A percentile compares a stretch with the other conserved stretches of the same genome.
phyloP scores from a whole-genome alignment of 352 stramenopile genomes.

The Phytophthora ramorum region DNA sequence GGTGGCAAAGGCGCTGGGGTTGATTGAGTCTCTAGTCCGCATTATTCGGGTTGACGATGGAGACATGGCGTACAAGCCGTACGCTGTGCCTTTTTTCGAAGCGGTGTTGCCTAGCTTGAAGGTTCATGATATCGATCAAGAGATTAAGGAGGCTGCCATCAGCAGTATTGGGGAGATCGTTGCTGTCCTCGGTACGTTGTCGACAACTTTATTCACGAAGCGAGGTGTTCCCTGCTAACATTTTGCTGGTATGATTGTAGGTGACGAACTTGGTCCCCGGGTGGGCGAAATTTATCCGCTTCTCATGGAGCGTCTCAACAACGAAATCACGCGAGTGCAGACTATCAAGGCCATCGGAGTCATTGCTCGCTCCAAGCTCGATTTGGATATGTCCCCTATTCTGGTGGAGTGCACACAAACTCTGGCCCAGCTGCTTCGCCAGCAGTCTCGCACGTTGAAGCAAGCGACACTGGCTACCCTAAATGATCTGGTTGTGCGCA shows the following conservation, averaged over 20 bases:
- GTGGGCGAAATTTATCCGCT: slow-evolving; percentile 90
- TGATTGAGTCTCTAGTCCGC: slow-evolving; percentile 92
- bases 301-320: slow-evolving; percentile 96
- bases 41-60: slow-evolving; percentile 70
- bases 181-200: slow-evolving; percentile 57
- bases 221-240: slow-evolving; percentile 1
- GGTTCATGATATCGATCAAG: slow-evolving; percentile 97
- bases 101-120: slow-evolving; percentile 95
- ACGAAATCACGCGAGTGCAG: slow-evolving; percentile 97
- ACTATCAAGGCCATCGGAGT: slow-evolving; percentile 96
- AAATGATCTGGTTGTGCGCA: slow-evolving; percentile 88
- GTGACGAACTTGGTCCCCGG: slow-evolving; percentile 83
- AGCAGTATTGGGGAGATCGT: slow-evolving; percentile 92
- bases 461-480: slow-evolving; percentile 94
- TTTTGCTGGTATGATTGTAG: slow-evolving; percentile 29
- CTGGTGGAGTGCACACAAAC: slow-evolving; percentile 88
- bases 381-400: slow-evolving; percentile 93
- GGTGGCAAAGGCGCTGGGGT: slow-evolving; percentile 93
- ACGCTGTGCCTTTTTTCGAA: slow-evolving; percentile 90
- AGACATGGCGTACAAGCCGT: slow-evolving; percentile 48
- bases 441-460: slow-evolving; percentile 96
- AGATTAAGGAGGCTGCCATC: slow-evolving; percentile 98
- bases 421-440: slow-evolving; percentile 93
- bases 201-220: neutral
- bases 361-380: slow-evolving; percentile 88